Evolutionary conservation across 1,139 yeast genomes (phyloP).

Genomic region (Trichomonascaceae sp.): DNA sequence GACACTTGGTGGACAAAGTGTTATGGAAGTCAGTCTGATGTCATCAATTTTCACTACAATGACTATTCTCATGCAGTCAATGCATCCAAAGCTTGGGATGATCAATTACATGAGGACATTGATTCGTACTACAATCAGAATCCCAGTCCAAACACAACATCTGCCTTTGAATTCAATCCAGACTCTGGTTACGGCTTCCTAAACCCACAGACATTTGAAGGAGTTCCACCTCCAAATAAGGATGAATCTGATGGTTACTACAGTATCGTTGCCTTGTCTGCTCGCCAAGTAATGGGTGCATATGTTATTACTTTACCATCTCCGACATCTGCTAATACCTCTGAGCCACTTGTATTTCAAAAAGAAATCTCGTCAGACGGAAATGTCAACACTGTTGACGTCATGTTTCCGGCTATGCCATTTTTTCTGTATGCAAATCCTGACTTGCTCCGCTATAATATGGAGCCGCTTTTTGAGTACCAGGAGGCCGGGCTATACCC

Average conservation of each 20-base stretch:
- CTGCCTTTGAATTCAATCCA: background rate
- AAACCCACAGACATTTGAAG: background rate
- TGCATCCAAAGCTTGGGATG: background rate
- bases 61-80: background rate
- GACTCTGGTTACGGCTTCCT: background rate
- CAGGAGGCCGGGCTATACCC: background rate
- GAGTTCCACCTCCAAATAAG: background rate
- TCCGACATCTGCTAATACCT: background rate
- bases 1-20: background rate
- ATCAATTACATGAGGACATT: background rate
- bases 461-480: background rate
- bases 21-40: background rate
- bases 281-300: background rate
- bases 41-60: background rate
- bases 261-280: background rate
- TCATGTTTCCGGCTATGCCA: constrained; percentile 28
- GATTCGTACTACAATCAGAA: background rate
- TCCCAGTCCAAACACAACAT: background rate
- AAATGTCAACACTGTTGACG: constrained; percentile 38
- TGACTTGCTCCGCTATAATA: background rate
- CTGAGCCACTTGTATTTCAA: background rate
- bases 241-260: background rate
- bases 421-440: constrained; percentile 28
- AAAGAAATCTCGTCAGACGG: constrained; percentile 23
- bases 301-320: background rate